Conservation (phyloP, 495 filamentous ascomycete genomes). For the Podospora tetraspora region DNA sequence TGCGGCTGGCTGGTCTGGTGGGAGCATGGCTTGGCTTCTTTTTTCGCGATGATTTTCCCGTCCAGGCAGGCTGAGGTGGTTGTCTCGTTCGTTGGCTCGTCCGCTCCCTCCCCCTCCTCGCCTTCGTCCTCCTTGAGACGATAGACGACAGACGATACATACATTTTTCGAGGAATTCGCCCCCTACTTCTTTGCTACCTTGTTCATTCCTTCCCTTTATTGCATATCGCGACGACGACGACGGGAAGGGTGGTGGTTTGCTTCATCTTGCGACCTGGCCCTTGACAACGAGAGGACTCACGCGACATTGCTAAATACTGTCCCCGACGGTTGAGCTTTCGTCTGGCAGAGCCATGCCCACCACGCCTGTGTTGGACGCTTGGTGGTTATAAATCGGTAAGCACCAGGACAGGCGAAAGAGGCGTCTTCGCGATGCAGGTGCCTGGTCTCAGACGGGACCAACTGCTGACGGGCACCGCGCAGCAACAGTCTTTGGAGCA, state of each 20-base stretch:
- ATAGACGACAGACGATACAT: background rate
- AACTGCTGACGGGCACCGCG: background rate
- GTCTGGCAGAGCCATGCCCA: background rate
- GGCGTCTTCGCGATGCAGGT: background rate
- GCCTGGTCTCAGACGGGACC: background rate
- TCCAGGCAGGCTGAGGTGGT: background rate
- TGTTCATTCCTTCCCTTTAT: background rate
- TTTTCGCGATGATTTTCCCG: background rate
- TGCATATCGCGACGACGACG: background rate
- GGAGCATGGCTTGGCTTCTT: background rate
- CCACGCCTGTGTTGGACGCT: background rate
- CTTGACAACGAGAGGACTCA: background rate
- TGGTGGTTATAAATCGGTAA: background rate
- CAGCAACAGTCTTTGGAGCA: background rate
- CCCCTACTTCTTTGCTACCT: background rate
- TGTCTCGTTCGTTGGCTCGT: background rate
- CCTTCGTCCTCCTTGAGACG: background rate
- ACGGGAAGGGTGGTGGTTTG: background rate
- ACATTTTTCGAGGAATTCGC: background rate
- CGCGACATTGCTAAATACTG: background rate
- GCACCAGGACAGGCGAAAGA: background rate
- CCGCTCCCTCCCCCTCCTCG: background rate
- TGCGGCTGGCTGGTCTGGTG: background rate
- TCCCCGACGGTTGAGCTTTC: background rate
- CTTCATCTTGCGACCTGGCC: background rate